phyloP scores from a whole-genome alignment of 1,284 basidiomycete genomes.

The Psilocybe mexicana region DNA sequence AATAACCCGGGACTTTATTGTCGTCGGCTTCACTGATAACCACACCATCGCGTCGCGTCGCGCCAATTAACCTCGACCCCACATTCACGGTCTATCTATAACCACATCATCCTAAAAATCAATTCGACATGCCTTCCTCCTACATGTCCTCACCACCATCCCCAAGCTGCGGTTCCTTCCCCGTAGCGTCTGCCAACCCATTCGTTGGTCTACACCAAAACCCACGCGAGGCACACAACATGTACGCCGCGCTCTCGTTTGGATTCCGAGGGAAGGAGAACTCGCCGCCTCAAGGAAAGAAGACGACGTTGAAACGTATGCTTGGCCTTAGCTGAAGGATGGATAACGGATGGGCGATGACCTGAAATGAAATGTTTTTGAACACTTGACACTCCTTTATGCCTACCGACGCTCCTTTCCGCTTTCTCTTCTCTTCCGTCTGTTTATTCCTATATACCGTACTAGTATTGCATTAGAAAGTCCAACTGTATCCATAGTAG shows the following conservation, averaged over 20 bases:
- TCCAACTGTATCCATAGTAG: conserved; percentile 21
- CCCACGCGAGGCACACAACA: conserved; percentile 63
- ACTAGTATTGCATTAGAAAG: conserved; percentile 10
- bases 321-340: conserved; percentile 18
- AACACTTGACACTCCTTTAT: conserved; percentile 10
- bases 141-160: conserved; percentile 48
- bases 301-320: conserved; percentile 36
- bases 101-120: not conserved
- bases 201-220: conserved; percentile 65
- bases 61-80: not conserved
- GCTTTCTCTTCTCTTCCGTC: conserved; percentile 7
- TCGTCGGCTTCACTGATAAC: conserved; percentile 10
- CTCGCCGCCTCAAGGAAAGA: conserved; percentile 22
- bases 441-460: conserved; percentile 16
- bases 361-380: not conserved
- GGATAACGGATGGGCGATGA: not conserved
- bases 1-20: conserved; percentile 15
- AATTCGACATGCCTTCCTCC: conserved; percentile 36
- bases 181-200: conserved; percentile 60
- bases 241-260: conserved; percentile 60
- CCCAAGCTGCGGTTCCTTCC: conserved; percentile 62
- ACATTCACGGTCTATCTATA: not conserved
- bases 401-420: conserved; percentile 4
- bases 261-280: conserved; percentile 27
- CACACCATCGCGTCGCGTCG: conserved; percentile 10